Evolutionary conservation across 176 grass and related monocot genomes (phyloP).

Genomic region (Melocanna baccifera): DNA sequence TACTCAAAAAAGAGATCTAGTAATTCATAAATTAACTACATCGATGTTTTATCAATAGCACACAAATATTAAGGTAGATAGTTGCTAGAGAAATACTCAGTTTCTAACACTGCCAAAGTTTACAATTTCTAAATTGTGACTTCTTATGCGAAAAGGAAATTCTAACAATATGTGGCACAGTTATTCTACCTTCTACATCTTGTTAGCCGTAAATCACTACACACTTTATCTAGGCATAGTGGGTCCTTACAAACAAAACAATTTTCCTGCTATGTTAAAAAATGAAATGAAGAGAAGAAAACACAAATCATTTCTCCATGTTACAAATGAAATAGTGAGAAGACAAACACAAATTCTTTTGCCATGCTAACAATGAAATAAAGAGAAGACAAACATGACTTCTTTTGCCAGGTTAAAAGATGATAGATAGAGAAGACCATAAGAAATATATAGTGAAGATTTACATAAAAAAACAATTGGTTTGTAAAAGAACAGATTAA

Average conservation of each 20-base stretch:
- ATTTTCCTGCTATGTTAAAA: background rate
- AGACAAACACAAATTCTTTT: background rate
- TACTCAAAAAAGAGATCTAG: background rate
- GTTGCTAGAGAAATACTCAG: background rate
- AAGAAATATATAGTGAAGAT: background rate
- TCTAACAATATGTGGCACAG: background rate
- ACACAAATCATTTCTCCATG: background rate
- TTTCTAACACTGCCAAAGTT: background rate
- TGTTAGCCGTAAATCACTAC: background rate
- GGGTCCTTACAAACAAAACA: background rate
- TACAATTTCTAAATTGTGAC: background rate
- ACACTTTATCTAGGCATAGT: background rate
- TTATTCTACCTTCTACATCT: background rate
- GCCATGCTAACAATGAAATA: background rate
- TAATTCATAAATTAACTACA: background rate
- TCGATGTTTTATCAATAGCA: background rate
- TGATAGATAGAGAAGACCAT: background rate
- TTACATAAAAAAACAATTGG: background rate
- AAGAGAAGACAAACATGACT: background rate
- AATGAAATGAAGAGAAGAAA: background rate
- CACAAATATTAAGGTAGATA: background rate
- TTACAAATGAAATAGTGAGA: background rate
- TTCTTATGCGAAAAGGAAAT: background rate
- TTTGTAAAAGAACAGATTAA: background rate
- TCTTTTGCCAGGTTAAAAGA: background rate